phyloP scores from a whole-genome alignment of 2,329 filamentous ascomycete genomes.

The Chalara sp. region DNA sequence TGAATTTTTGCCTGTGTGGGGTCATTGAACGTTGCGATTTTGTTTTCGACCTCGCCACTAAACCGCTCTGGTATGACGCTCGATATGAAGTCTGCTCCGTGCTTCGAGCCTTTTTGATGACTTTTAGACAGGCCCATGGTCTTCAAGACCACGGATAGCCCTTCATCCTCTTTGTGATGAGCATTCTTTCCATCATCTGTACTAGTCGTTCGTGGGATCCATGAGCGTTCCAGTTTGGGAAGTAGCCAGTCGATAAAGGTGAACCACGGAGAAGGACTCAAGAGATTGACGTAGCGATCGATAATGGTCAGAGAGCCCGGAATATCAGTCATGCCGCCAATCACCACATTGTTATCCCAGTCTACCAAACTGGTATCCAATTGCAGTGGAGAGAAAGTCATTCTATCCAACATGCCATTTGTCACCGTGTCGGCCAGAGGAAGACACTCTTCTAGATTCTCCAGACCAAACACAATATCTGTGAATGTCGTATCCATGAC shows the following conservation, averaged over 20 bases:
- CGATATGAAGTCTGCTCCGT: conserved; percentile 4
- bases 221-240: conserved; percentile 1
- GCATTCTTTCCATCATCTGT: conserved; percentile 3
- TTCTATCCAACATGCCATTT: conserved; percentile 3
- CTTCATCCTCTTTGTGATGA: conserved; percentile 1
- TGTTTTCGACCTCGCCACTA: conserved; percentile 2
- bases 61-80: conserved; percentile 3
- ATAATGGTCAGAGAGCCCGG: conserved; percentile 2
- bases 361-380: conserved; percentile 3
- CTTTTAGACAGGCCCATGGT: conserved; percentile 3
- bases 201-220: conserved; percentile 3
- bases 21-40: conserved; percentile 3
- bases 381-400: conserved; percentile 3
- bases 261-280: conserved; percentile 3
- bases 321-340: conserved; percentile 2
- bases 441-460: conserved; percentile 2
- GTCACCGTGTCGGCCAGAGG: conserved; percentile 1
- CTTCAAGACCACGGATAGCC: conserved; percentile 3
- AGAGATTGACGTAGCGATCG: conserved; percentile 5
- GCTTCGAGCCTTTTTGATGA: conserved; percentile 4
- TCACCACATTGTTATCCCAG: conserved; percentile 3
- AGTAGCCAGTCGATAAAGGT: conserved; percentile 3
- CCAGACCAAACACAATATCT: conserved; percentile 2
- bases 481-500: conserved; percentile 3
- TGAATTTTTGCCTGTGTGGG: conserved; percentile 3